A percentile compares a stretch with the other conserved stretches of the same genome.
phyloP scores from a whole-genome alignment of 176 grass and related monocot species.

The Oryza nivara region DNA sequence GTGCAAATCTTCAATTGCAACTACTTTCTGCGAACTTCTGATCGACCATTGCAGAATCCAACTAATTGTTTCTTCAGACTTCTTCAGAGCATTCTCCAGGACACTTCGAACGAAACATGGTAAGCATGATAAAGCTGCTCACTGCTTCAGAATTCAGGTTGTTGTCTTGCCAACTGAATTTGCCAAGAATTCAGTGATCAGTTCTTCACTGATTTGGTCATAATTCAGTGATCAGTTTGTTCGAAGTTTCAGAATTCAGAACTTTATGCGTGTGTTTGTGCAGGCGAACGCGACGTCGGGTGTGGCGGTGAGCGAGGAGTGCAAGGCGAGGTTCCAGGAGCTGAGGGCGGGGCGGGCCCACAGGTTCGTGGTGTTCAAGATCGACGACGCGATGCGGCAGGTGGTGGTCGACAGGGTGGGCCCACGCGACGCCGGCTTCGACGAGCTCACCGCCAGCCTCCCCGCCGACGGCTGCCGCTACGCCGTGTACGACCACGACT shows the following conservation, averaged over 20 bases:
- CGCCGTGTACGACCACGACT: constrained; percentile 67
- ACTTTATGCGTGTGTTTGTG: neutral
- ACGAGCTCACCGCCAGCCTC: constrained; percentile 45
- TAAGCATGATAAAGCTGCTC: neutral
- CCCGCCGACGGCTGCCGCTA: constrained; percentile 64
- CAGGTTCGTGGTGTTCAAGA: constrained; percentile 65
- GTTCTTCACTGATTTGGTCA: neutral
- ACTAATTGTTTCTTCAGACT: neutral
- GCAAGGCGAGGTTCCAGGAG: constrained; percentile 56
- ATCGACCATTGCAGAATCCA: neutral
- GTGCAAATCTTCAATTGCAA: neutral
- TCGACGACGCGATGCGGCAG: constrained; percentile 49
- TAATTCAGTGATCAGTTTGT: neutral
- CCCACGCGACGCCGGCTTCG: constrained; percentile 36
- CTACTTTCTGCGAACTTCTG: neutral
- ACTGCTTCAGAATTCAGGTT: neutral
- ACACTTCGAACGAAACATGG: neutral
- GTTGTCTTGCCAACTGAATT: neutral
- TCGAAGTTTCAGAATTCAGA: neutral
- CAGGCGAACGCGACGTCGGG: constrained; percentile 52
- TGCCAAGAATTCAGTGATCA: neutral
- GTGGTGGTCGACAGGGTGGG: constrained; percentile 63
- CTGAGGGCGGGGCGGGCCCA: constrained; percentile 40
- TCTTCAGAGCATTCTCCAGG: neutral
- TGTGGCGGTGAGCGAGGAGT: constrained; percentile 57